A percentile compares a stretch with the other conserved stretches of the same genome.
phyloP scores from a whole-genome alignment of 352 stramenopile genomes.

The Pythium periplocum region DNA sequence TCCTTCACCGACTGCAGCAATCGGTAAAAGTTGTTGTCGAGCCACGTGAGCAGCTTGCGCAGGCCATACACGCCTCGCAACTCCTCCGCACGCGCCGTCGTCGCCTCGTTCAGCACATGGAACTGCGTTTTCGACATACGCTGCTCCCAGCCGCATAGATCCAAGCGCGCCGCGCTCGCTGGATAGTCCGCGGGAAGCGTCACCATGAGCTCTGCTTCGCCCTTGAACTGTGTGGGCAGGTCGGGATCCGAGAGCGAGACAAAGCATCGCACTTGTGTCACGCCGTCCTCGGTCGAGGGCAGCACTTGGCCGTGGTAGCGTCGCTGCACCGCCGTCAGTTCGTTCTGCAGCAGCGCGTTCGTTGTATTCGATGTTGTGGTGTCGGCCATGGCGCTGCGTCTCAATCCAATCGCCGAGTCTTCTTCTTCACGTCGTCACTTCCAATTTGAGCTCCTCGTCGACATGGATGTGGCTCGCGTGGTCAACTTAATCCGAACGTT shows the following conservation, averaged over 20 bases:
- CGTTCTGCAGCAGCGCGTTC: slow-evolving; percentile 19
- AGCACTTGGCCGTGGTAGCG: slow-evolving; percentile 49
- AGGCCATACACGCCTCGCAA: slow-evolving; percentile 45
- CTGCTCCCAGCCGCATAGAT: slow-evolving; percentile 46
- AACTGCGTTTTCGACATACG: slow-evolving; percentile 36
- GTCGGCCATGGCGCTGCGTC: no score
- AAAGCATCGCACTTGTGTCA: slow-evolving; percentile 31
- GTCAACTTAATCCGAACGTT: no score
- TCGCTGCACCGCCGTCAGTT: slow-evolving; percentile 61
- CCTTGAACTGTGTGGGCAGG: slow-evolving; percentile 40
- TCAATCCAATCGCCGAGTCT: no score
- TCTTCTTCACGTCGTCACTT: no score
- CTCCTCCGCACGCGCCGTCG: slow-evolving; percentile 30
- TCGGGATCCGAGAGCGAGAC: slow-evolving; percentile 60
- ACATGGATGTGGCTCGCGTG: no score
- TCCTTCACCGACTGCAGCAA: slow-evolving; percentile 17
- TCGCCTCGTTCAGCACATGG: slow-evolving; percentile 24
- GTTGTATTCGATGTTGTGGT: no score
- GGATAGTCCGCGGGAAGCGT: slow-evolving; percentile 54
- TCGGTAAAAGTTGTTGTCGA: slow-evolving; percentile 75
- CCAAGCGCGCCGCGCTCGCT: slow-evolving; percentile 29
- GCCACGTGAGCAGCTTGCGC: slow-evolving; percentile 73
- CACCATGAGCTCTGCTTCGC: slow-evolving; percentile 51
- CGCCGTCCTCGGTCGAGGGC: slow-evolving; percentile 4
- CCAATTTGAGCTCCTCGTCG: no score